Conservation (phyloP, 2,329 filamentous ascomycete species). For the Aspergillus arachidicola region DNA sequence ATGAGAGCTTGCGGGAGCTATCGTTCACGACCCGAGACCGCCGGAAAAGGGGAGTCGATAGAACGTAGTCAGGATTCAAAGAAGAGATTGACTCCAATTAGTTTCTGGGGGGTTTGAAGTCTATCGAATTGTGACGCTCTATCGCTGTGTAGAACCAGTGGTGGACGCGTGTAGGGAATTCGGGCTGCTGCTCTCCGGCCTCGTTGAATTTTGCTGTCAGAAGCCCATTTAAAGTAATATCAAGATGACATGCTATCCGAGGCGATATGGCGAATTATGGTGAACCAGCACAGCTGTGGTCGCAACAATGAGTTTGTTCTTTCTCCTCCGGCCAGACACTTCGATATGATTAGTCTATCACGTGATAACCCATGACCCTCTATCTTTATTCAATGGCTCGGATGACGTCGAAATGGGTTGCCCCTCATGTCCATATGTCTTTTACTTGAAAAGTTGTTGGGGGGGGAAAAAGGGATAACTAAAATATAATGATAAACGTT, state of each 20-base stretch:
- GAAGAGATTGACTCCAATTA: neutral
- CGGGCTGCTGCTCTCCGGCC: neutral
- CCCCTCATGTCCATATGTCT: neutral
- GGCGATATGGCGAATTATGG: neutral
- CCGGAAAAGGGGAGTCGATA: neutral
- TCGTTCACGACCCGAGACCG: neutral
- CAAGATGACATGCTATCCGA: conserved; percentile 2
- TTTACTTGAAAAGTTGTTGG: neutral
- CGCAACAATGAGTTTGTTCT: neutral
- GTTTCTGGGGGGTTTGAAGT: neutral
- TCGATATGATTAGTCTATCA: neutral
- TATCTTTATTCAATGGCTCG: neutral
- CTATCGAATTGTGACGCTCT: neutral
- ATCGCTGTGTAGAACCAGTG: neutral
- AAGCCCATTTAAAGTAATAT: neutral
- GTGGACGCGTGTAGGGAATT: neutral
- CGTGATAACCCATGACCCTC: neutral
- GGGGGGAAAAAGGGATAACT: too few species aligned
- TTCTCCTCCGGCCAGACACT: neutral
- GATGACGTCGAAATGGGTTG: neutral
- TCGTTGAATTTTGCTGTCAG: neutral
- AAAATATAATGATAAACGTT: neutral
- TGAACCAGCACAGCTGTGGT: conserved; percentile 2
- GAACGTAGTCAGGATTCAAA: neutral
- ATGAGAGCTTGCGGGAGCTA: neutral